Evolutionary conservation across 2,329 filamentous ascomycete genomes (phyloP).

Genomic region (Aureobasidium sp.): DNA sequence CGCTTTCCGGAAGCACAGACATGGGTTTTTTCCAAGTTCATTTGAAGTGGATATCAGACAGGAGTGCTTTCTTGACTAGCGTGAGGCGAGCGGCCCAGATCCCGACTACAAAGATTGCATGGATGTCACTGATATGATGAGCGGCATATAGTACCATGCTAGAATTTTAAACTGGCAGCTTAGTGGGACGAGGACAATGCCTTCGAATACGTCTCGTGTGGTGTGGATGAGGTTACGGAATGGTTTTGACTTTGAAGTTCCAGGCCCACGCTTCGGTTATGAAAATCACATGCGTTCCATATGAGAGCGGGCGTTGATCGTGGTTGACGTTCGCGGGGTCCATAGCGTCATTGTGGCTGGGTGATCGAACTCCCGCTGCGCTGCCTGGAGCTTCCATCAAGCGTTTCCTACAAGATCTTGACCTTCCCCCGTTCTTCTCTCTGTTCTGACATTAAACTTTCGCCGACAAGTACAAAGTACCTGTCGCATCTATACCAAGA

Average conservation of each 20-base stretch:
- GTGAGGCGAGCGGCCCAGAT: background rate
- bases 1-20: background rate
- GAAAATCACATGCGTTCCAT: background rate
- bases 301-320: background rate
- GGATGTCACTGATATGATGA: background rate
- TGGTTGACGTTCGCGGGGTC: background rate
- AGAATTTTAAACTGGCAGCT: background rate
- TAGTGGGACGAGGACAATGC: background rate
- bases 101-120: background rate
- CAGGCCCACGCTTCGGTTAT: background rate
- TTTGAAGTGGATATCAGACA: background rate
- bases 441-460: conserved; percentile 1
- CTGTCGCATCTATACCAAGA: conserved; percentile 24
- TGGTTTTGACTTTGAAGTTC: background rate
- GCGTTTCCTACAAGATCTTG: conserved; percentile 11
- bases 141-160: background rate
- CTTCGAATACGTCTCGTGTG: background rate
- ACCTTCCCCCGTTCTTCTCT: conserved; percentile 6
- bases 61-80: background rate
- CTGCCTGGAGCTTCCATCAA: conserved; percentile 6
- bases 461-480: conserved; percentile 12
- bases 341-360: conserved; percentile 5
- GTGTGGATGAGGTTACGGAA: background rate
- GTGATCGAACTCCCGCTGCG: background rate
- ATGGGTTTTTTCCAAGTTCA: background rate